phyloP scores from a whole-genome alignment of 163 green algal species.

The Chloromonas sp. region DNA sequence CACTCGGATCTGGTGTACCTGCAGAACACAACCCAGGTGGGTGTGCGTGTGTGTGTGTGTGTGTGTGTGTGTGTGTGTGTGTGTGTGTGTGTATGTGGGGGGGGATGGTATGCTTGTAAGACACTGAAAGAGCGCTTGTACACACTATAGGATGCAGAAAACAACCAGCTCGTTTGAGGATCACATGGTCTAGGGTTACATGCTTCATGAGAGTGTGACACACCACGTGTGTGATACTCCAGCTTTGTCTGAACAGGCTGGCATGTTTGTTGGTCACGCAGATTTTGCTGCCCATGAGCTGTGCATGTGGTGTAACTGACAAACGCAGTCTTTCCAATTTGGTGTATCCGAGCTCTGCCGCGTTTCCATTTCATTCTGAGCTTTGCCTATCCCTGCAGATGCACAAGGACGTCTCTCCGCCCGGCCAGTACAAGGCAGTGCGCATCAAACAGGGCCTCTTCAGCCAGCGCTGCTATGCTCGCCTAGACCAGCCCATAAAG shows the following conservation, averaged over 20 bases:
- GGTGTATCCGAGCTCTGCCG: background rate
- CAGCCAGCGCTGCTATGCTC: slow-evolving; percentile 19
- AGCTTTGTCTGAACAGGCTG: too few relatives aligned
- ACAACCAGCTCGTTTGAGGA: background rate
- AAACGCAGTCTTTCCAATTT: too few relatives aligned
- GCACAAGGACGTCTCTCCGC: slow-evolving; percentile 26
- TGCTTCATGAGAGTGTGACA: too few relatives aligned
- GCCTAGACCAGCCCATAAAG: slow-evolving; percentile 1
- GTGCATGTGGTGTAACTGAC: too few relatives aligned
- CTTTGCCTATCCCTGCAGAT: slow-evolving; percentile 14
- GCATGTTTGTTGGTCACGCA: too few relatives aligned
- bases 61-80: background rate
- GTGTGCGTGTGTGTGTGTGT: background rate
- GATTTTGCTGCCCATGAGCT: too few relatives aligned
- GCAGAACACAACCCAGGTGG: slow-evolving; percentile 74
- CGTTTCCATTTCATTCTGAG: background rate
- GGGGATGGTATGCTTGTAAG: too few relatives aligned
- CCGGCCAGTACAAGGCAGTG: slow-evolving; percentile 14
- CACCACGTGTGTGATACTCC: too few relatives aligned
- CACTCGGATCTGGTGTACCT: slow-evolving; percentile 86
- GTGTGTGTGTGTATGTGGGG: background rate
- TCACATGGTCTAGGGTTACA: too few relatives aligned
- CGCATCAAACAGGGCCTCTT: slow-evolving; percentile 25
- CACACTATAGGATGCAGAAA: too few relatives aligned
- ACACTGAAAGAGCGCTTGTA: too few relatives aligned